Percentiles rank a stretch among this genome's conserved stretches.
Evolutionary conservation across 176 grass and related monocot species (phyloP).

Genomic region (Aegilops longissima): DNA sequence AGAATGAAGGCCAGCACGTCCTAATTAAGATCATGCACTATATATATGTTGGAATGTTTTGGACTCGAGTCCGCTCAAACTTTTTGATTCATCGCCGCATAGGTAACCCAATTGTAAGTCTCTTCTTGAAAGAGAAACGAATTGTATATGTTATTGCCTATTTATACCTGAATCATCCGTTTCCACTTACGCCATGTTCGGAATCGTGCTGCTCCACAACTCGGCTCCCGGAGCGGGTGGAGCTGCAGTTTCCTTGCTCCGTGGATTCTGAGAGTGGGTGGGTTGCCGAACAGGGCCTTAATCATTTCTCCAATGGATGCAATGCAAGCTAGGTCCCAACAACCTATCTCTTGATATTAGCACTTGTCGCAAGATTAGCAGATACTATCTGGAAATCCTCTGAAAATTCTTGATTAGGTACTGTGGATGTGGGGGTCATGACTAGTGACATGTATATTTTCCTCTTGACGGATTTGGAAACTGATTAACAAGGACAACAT

Average conservation of each 20-base stretch:
- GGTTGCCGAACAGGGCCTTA: not conserved
- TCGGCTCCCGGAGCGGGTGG: no score
- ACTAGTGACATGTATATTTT: no score
- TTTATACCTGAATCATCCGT: not conserved
- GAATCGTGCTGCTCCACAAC: no score
- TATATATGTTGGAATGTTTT: slow-evolving; percentile 1
- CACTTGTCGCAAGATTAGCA: no score
- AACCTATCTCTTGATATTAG: no score
- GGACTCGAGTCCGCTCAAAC: not conserved
- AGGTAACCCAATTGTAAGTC: not conserved
- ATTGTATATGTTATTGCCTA: not conserved
- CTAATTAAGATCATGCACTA: not conserved
- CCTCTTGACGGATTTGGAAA: not conserved
- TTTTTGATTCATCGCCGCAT: slow-evolving; percentile 5
- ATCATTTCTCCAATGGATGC: not conserved
- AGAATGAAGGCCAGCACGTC: slow-evolving; percentile 16
- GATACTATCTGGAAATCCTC: not conserved
- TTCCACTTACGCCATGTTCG: not conserved
- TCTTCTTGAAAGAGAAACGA: not conserved
- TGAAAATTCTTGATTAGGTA: not conserved
- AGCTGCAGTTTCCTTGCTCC: no score
- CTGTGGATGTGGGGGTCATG: not conserved
- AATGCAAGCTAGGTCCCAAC: not conserved
- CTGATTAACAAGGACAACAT: not conserved
- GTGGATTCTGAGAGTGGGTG: no score